phyloP scores from a whole-genome alignment of 345 rosid species.

The Hibiscus syriacus region DNA sequence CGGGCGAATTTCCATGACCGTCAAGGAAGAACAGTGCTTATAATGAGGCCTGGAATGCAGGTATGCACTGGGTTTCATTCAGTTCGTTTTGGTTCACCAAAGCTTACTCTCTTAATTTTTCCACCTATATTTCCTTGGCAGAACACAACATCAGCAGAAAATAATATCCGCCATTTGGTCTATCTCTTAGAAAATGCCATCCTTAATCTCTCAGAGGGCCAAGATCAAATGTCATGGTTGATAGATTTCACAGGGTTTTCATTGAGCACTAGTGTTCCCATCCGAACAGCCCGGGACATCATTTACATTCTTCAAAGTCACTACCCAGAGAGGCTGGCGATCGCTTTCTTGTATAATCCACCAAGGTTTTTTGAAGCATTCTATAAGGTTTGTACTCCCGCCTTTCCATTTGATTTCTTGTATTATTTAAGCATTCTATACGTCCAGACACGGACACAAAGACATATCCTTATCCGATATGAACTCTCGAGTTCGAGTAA shows the following conservation, averaged over 20 bases:
- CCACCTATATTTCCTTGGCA: conserved; percentile 22
- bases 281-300: conserved; percentile 67
- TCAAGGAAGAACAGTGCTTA: conserved; percentile 72
- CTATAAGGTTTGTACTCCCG: conserved; percentile 53
- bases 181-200: conserved; percentile 84
- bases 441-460: no score
- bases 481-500: no score
- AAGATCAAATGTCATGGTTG: conserved; percentile 87
- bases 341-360: conserved; percentile 74
- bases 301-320: conserved; percentile 67
- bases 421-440: background rate
- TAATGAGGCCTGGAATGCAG: conserved; percentile 88
- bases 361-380: conserved; percentile 81
- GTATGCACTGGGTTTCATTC: conserved; percentile 23
- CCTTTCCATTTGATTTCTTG: background rate
- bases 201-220: conserved; percentile 74
- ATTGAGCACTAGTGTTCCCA: conserved; percentile 27
- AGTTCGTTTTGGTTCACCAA: background rate
- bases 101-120: background rate
- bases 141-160: conserved; percentile 69
- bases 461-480: no score
- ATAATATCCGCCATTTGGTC: conserved; percentile 65
- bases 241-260: conserved; percentile 92
- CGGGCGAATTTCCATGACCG: conserved; percentile 76
- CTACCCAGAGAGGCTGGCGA: conserved; percentile 88